Percentiles rank a stretch among this genome's conserved stretches.
Evolutionary conservation across 495 filamentous ascomycete species (phyloP).

Genomic region (Aspergillus conjunctus): DNA sequence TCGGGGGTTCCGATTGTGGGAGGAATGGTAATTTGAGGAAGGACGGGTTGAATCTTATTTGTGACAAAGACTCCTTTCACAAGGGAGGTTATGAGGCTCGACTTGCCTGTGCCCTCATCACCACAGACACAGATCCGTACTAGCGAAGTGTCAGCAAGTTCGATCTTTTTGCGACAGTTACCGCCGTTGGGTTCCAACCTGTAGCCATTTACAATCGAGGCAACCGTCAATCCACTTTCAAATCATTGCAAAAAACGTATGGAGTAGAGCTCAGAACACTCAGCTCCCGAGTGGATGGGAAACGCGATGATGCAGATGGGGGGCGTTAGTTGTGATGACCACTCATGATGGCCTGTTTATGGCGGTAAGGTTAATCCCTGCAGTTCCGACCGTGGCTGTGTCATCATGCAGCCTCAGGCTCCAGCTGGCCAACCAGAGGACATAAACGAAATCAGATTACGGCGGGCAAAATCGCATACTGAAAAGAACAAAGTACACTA

Average conservation of each 20-base stretch:
- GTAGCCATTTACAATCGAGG: slow-evolving; percentile 38
- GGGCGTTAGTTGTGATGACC: slow-evolving; percentile 1
- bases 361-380: slow-evolving; percentile 21
- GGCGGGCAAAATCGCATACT: no score
- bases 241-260: slow-evolving; percentile 19
- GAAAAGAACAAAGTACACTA: not conserved
- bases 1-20: slow-evolving; percentile 86
- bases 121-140: slow-evolving; percentile 97
- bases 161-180: slow-evolving; percentile 5
- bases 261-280: slow-evolving; percentile 1
- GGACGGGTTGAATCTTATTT: slow-evolving; percentile 88
- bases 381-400: slow-evolving; percentile 27
- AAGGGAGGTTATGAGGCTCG: slow-evolving; percentile 58
- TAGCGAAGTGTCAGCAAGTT: slow-evolving; percentile 35
- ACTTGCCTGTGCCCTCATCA: slow-evolving; percentile 74
- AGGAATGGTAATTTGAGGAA: slow-evolving; percentile 92
- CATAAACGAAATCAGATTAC: no score
- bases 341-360: slow-evolving; percentile 3
- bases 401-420: slow-evolving; percentile 23
- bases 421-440: not conserved
- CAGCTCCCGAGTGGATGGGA: not conserved
- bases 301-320: not conserved
- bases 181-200: slow-evolving; percentile 25
- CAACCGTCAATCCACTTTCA: slow-evolving; percentile 13
- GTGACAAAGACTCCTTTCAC: slow-evolving; percentile 95